Percentiles rank a stretch among this genome's conserved stretches.
Evolutionary conservation across 495 filamentous ascomycete genomes (phyloP).

Genomic region (Podospora anserina): DNA sequence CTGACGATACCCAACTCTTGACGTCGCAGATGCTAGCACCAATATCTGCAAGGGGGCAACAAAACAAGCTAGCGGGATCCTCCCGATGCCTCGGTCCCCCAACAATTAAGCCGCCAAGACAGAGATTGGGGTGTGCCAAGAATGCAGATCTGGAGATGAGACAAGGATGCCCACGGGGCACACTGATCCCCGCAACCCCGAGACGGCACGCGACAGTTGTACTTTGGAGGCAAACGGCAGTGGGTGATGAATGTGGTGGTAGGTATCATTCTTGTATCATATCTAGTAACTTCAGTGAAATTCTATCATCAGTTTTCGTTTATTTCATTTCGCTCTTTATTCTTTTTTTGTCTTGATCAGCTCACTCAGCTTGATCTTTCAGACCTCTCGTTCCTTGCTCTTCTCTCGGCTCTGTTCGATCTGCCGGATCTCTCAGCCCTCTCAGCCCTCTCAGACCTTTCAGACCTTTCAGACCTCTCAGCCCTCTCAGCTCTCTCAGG

Average conservation of each 20-base stretch:
- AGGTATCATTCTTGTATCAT: not conserved
- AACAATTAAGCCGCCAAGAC: not conserved
- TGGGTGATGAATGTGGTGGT: too few species aligned
- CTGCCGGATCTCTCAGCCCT: not conserved
- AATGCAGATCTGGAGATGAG: not conserved
- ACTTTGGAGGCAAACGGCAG: too few species aligned
- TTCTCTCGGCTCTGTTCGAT: not conserved
- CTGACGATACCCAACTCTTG: not conserved
- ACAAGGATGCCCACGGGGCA: not conserved
- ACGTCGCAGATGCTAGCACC: not conserved
- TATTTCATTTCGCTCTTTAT: not conserved
- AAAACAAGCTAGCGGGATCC: not conserved
- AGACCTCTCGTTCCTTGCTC: not conserved
- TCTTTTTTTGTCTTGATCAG: not conserved
- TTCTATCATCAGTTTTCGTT: not conserved
- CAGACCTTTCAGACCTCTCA: not conserved
- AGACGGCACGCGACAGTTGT: not conserved
- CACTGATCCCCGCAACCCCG: not conserved
- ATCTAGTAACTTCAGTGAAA: not conserved
- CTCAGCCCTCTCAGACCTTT: not conserved
- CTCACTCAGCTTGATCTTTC: not conserved
- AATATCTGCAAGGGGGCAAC: not conserved
- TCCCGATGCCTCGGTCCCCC: conserved; percentile 15
- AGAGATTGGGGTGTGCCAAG: conserved; percentile 11
- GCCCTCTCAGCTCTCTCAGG: not conserved